Evolutionary conservation across 441 rosid genomes (phyloP), one percentile per base, ranked within the genome.

Genomic region (Eruca vesicaria): DNA sequence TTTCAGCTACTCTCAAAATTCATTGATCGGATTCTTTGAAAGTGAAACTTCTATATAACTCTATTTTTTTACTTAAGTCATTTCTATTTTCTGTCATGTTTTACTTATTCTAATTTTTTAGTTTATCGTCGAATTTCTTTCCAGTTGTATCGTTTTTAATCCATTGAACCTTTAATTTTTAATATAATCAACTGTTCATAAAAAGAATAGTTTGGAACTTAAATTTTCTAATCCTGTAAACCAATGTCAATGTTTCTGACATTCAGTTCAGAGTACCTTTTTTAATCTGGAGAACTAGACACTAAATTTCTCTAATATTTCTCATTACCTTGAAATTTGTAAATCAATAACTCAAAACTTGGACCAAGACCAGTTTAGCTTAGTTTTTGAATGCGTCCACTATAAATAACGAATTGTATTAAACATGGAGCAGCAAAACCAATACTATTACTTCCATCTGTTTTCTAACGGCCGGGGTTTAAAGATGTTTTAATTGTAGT

Each of bases 341-440:
- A 8, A 65, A 65, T 41, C 33, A 65, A 36, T 3, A 32, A 33
- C 62, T 38, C 20, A 14, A 43, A 43, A 43, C 18, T 43, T 43
- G 50, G 14, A 41, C 48, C n/a, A 41, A 41, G 12, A 41, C 48
- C 58, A 55, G 41, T 72, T 16, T 21, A 18, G 12, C 20, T 38
- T 36, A 14, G 41, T 38, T 19, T 8, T 38, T 9, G 12, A 16
- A 18, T 55, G 58, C 7, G 1, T 7, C 21, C 19, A 9, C 7
- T 32, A 31, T 16, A 67, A 0, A 65, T 16, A n/a, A 32, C 14
- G 28, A 23, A 31, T 29, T 26, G 20, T 3, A 36, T 35, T 23
- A n/a, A 55, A 55, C 33, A 72, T 35, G 68, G 15, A 9, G 20
- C 65, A 64, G 48, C 23, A 58, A 73, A 45, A n/a, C 26, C 31